Evolutionary conservation across 768 basidiomycete genomes (phyloP).

Genomic region (Boletus patriciae): DNA sequence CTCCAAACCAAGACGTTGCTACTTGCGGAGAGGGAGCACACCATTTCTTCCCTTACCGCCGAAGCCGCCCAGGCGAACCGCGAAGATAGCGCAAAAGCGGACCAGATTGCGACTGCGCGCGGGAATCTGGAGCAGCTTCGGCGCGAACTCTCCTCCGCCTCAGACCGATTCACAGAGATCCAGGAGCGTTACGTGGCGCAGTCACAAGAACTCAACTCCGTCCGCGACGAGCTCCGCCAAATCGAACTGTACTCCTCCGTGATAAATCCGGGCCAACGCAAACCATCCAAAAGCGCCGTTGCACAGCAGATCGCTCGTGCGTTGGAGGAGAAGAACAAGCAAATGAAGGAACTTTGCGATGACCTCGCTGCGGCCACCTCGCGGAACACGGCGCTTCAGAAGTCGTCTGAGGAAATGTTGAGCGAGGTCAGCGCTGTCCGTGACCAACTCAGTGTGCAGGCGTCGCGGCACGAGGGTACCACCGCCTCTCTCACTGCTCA

Average conservation of each 20-base stretch:
- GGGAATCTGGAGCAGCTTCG: slow-evolving; percentile 1
- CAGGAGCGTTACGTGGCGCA: background rate
- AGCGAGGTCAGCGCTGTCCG: background rate
- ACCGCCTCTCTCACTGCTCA: background rate
- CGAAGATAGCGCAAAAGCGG: background rate
- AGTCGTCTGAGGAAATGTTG: background rate
- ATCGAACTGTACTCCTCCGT: background rate
- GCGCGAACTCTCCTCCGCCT: background rate
- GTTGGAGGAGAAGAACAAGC: background rate
- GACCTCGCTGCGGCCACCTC: background rate
- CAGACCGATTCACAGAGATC: background rate
- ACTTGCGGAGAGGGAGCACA: slow-evolving; percentile 2
- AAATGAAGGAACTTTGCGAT: slow-evolving; percentile 5
- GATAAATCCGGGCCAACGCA: background rate
- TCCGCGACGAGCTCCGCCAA: background rate
- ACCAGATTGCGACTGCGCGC: background rate
- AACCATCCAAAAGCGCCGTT: background rate
- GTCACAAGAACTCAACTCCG: background rate
- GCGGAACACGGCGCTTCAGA: slow-evolving; percentile 4
- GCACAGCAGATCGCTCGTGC: background rate
- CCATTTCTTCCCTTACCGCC: background rate
- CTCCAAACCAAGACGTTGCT: background rate
- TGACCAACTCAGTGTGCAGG: slow-evolving; percentile 3
- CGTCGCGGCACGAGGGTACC: slow-evolving; percentile 1
- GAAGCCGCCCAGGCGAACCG: background rate